Base-by-base conservation (phyloP, 768 basidiomycete genomes). In the Lepiota venenata region DNA sequence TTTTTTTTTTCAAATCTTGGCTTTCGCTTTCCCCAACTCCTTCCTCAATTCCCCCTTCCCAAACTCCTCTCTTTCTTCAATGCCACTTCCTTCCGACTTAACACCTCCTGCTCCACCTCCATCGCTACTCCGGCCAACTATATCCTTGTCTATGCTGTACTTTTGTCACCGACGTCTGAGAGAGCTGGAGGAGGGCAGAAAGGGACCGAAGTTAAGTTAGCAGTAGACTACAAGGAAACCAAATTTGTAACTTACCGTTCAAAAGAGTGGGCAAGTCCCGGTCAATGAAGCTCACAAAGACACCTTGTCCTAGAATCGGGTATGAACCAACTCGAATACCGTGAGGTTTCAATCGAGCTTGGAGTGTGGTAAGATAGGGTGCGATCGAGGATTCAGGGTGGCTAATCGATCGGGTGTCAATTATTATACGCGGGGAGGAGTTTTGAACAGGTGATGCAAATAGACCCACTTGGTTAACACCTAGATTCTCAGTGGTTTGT, bases 281-380 rank as follows among this genome's bases (percentile, higher is more conserved):
- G 11, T 87, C 88, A 55, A 90, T 87, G 41, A 90, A 71, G 57
- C 82, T 84, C 29, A 91, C 86, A 49, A 84, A 87, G 2, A 89
- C 87, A 25, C 87, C 87, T 53, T 76, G 75, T 55, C 77, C 73
- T 20, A 85, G 66, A 25, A 81, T 75, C 27, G 87, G 84, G 69
- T 90, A 92, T 32, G 87, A 89, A 39, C 94, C 88, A 16, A 95
- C 80, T 65, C 89, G 85, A 45, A 98, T 83, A 10, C 85, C 88
- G 45, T 91, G 87, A 2, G 77, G 71, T 63, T 78, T 82, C 2
- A 93, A 80, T 47, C 89, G 84, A 36, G 79, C 77, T 64, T 91
- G 87, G 1, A 98, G 77, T 10, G 78, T 72, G 1, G 91, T 88
- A 21, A 98, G 77, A 69, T 87, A 97, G 0, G 95, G 94, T 14